Base-by-base conservation (phyloP, 2,329 filamentous ascomycete genomes). In the Aureobasidium sp. region DNA sequence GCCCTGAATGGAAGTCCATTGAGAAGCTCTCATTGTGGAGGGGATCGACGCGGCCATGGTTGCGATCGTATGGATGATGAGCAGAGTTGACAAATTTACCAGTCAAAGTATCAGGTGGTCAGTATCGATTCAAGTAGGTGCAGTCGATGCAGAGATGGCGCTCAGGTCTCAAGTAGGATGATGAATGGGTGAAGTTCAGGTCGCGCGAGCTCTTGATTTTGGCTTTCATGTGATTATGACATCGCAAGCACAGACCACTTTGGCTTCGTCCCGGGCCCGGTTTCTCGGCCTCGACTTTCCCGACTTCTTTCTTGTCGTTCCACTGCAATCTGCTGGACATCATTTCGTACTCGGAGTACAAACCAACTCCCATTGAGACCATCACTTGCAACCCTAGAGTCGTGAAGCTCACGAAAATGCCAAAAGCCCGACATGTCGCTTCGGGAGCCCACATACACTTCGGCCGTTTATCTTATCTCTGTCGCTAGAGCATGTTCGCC, bases 1-100 rank as follows among this genome's bases (percentile, higher is more conserved):
- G 61, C 69, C 69, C 34, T 65, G 34, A 21, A 65, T 64, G n/a
- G 63, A 58, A 29, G 65, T 64, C 62, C 67, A 73, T 63, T 66
- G 66, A 34, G 65, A 66, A 2, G 70, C 69, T 34, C 66, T 65
- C 71, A 73, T 72, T 32, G 64, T 67, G 25, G 50, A 44, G 15
- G 66, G 66, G n/a, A 69, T 63, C 15, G 61, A 49, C 32, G 59
- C 49, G 2, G 66, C 52, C 65, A 67, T 68, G 11, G 15, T 48
- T 32, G 45, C 45, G 45, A 27, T 48, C 7, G 45, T 15, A 15
- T 32, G 45, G 16, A 9, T 48, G 15, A 48, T n/a, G 25, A 6
- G 44, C 25, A 15, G 25, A 48, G 27, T 48, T 30, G 27, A n/a
- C 3, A 15, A 16, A 32, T 15, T 11, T 11, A 9, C 7, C 15